Evolutionary conservation across 2,329 filamentous ascomycete genomes (phyloP).

Genomic region (Tolypocladium pustulatum): DNA sequence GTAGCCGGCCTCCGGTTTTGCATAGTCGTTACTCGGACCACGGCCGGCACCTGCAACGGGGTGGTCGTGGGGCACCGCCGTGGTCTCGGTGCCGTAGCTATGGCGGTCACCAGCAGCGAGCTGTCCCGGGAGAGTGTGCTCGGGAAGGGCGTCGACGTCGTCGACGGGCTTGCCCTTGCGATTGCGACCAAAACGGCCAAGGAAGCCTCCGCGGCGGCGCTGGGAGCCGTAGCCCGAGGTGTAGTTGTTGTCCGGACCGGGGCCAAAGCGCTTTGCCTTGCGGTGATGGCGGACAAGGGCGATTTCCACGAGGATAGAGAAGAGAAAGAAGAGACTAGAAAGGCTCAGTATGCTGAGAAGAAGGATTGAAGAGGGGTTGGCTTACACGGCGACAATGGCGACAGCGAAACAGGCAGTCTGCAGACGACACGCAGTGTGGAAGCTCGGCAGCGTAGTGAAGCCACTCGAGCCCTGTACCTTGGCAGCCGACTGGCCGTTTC

Average conservation of each 20-base stretch:
- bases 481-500: constrained; percentile 45
- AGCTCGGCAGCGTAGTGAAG: constrained; percentile 37
- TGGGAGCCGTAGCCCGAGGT: constrained; percentile 38
- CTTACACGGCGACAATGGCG: constrained; percentile 65
- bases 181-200: constrained; percentile 22
- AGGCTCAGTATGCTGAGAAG: neutral
- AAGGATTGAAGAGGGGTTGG: neutral
- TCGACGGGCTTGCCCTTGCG: constrained; percentile 6
- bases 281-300: constrained; percentile 60
- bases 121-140: constrained; percentile 29
- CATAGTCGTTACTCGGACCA: constrained; percentile 15
- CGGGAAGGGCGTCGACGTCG: constrained; percentile 23
- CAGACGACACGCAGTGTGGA: constrained; percentile 53
- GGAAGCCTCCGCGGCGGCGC: constrained; percentile 17
- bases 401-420: constrained; percentile 71
- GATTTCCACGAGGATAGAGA: constrained; percentile 60
- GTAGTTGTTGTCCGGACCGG: constrained; percentile 39
- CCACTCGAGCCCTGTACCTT: constrained; percentile 35
- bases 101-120: constrained; percentile 24
- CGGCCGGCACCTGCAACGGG: constrained; percentile 4
- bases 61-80: constrained; percentile 18
- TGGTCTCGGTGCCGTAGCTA: constrained; percentile 30
- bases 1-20: constrained; percentile 18
- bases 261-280: constrained; percentile 63
- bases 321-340: constrained; percentile 62